Conservation (phyloP, 2,329 filamentous ascomycete genomes). For the Fusarium vanettenii region DNA sequence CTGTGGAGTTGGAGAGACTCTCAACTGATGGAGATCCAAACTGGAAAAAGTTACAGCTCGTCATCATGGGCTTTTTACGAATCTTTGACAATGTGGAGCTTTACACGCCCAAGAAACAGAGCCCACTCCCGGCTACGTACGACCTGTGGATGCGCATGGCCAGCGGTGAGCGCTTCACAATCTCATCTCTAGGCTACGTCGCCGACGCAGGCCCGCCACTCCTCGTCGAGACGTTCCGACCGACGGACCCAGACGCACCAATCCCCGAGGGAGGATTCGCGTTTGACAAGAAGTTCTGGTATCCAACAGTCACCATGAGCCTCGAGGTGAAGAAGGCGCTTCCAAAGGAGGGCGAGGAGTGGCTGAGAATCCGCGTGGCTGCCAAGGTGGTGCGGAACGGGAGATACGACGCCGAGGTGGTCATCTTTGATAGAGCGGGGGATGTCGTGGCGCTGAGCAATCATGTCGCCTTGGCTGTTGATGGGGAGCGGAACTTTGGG, state of each 20-base stretch:
- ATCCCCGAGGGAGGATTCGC: conserved; percentile 34
- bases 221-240: conserved; percentile 66
- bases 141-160: conserved; percentile 71
- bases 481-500: conserved; percentile 38
- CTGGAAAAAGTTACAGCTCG: conserved; percentile 31
- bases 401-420: conserved; percentile 78
- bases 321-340: conserved; percentile 81
- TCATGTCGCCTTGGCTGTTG: conserved; percentile 47
- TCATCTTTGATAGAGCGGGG: conserved; percentile 65
- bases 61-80: conserved; percentile 40
- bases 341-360: conserved; percentile 75
- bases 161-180: conserved; percentile 71
- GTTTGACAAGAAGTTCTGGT: conserved; percentile 67
- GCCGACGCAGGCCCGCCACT: conserved; percentile 74
- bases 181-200: conserved; percentile 72
- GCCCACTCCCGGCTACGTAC: conserved; percentile 19
- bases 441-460: conserved; percentile 48
- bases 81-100: conserved; percentile 45
- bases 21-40: conserved; percentile 10
- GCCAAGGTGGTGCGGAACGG: conserved; percentile 77
- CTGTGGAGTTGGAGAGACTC: conserved; percentile 30
- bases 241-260: conserved; percentile 37
- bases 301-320: conserved; percentile 80
- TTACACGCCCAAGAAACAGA: conserved; percentile 41
- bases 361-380: conserved; percentile 74